Evolutionary conservation across 768 basidiomycete genomes (phyloP), one percentile per base, ranked within the genome.

Genomic region (Tylopilus vinaceipallidus): DNA sequence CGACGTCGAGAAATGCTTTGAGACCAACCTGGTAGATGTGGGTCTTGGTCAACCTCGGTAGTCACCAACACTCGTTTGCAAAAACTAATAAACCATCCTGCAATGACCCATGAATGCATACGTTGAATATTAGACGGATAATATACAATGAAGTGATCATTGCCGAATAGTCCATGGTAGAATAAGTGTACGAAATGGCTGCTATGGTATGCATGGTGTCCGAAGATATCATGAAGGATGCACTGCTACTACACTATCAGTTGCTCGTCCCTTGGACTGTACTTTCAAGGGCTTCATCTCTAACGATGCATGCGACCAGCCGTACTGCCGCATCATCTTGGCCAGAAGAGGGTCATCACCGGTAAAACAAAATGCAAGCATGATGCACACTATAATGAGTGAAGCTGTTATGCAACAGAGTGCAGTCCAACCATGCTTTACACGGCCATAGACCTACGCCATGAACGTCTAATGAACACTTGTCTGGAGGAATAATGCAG

Each of bases 361-460:
- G n/a, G 73, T 76, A 53, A 67, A 83, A 33, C 68, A 71, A 39
- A 76, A 65, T 0, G 73, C 63, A 10, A 83, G 62, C 2, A 73
- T 16, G 33, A 75, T 38, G 56, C 74, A 58, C 16, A 75, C 26
- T 13, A 60, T 45, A 23, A 81, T 64, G 10, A 84, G 50, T 3
- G 71, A 75, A 3, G 72, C 66, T 12, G 73, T 71, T 13, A 86
- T 60, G 22, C 79, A 57, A 52, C 77, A 82, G 7, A 88, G 60
- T 13, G 74, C 79, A 41, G 75, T 67, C 86, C 87, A 89, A 7
- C 87, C 87, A 14, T 72, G 65, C 26, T 49, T 63, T 27, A 75
- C 52, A 60, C 77, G 77, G 51, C 80, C 77, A 55, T 85, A 88
- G 22, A 88, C 73, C 84, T 88, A 32, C 6, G 42, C 9, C 33